phyloP scores from a whole-genome alignment of 108 stramenopile species.

The Conticribra guillardii region DNA sequence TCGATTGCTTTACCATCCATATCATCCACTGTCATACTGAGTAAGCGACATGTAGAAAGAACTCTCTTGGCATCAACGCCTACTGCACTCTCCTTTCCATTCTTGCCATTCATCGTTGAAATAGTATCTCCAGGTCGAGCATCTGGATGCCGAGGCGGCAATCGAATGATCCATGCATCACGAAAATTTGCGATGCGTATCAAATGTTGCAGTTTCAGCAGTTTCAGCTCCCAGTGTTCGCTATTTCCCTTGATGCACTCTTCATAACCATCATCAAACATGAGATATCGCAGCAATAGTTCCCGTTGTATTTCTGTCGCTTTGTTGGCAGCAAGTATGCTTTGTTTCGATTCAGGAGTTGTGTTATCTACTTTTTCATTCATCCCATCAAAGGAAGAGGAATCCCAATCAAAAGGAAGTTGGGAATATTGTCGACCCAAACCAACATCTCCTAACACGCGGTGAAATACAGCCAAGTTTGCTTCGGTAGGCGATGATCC shows the following conservation, averaged over 20 bases:
- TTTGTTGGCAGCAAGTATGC: constrained; percentile 18
- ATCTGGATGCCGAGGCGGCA: constrained; percentile 49
- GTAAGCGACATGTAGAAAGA: constrained; percentile 75
- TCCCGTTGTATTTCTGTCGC: constrained; percentile 39
- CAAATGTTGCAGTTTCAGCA: constrained; percentile 70
- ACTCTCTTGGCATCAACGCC: constrained; percentile 53
- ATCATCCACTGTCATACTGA: constrained; percentile 66
- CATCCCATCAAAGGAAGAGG: neutral
- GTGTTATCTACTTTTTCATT: neutral
- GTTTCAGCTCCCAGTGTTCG: constrained; percentile 53
- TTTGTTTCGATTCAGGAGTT: neutral
- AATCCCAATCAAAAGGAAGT: constrained; percentile 41
- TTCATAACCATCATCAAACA: constrained; percentile 81
- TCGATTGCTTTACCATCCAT: constrained; percentile 61
- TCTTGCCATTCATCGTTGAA: constrained; percentile 7
- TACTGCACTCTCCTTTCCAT: constrained; percentile 40
- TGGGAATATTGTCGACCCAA: constrained; percentile 64
- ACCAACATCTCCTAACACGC: constrained; percentile 56
- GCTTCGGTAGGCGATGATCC: constrained; percentile 68
- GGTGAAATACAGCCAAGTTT: constrained; percentile 68
- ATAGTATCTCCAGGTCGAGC: constrained; percentile 41
- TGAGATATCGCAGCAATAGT: constrained; percentile 64
- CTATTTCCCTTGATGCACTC: constrained; percentile 51
- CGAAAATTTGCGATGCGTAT: constrained; percentile 60
- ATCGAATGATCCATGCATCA: constrained; percentile 59